Base-by-base conservation (phyloP, 2,329 filamentous ascomycete species). In the Colletotrichum sp. region DNA sequence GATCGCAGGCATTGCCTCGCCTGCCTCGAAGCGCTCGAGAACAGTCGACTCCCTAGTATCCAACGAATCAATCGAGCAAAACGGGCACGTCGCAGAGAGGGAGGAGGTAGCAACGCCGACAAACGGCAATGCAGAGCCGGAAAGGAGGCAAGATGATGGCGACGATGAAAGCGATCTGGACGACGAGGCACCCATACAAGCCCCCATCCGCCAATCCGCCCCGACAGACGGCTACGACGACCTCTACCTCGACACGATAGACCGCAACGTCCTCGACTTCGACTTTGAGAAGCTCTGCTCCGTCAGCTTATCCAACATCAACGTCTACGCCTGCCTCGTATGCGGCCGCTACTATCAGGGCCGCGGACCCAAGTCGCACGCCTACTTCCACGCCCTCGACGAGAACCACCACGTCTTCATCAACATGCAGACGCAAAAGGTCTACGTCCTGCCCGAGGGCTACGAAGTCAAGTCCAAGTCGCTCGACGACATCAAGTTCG, bases 221-320 rank as follows among this genome's bases (percentile, higher is more conserved):
- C 96, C 96, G 19, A 92, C 95, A 39, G 94, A 94, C 83, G 96
- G 96, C 77, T 99, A 98, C 87, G 93, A 94, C 81, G 96, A 99
- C 84, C 92, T 99, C 32, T 99, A 99, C 84, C 94, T 99, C 80
- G 97, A 99, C 88, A 99, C 97, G 15, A 98, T 99, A 86, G 93
- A 98, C 85, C 95, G 97, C 81, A 92, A 93, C 82, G 93, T 98
- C 63, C 93, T 99, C 72, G 97, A 99, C 86, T 99, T 99, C 83
- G 97, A 99, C 86, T 99, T 99, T 84, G 97, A 99, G 84, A 99
- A 99, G 89, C 92, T 98, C 15, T 99, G 97, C 87, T 99, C 96
- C 29, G 91, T 99, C 79, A 98, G 95, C 39, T 90, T 99, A 9
- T 98, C 96, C 65, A 99, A 99, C 84, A 98, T 99, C 87, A 99